Percentiles rank a stretch among this genome's conserved stretches.
Evolutionary conservation across 176 grass and related monocot genomes (phyloP).

Genomic region (Paspalum notatum): DNA sequence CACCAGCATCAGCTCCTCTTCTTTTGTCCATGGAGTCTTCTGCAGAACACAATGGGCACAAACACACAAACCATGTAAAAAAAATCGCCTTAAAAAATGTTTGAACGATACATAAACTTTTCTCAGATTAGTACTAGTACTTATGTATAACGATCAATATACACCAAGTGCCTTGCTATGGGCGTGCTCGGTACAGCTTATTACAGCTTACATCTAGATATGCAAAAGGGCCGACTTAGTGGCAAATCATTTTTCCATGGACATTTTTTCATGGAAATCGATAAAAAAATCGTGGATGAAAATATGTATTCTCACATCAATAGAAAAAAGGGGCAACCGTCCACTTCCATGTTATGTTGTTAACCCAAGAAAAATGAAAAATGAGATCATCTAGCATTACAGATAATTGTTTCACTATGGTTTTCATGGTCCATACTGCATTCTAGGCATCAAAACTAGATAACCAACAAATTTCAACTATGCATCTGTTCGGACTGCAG

Average conservation of each 20-base stretch:
- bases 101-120: neutral
- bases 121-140: neutral
- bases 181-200: no score
- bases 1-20: slow-evolving; percentile 17
- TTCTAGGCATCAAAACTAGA: neutral
- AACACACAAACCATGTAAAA: neutral
- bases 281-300: neutral
- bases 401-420: neutral
- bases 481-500: no score
- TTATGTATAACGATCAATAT: no score
- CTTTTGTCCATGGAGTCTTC: slow-evolving; percentile 3
- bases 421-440: neutral
- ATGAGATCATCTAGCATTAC: neutral
- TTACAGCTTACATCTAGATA: no score
- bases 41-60: neutral
- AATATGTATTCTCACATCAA: neutral
- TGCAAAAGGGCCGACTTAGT: no score
- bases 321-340: neutral
- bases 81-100: neutral
- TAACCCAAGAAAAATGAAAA: neutral
- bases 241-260: no score
- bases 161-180: neutral
- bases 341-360: neutral
- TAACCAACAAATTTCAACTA: no score
- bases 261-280: neutral